These are phyloP conservation scores for Tylopilus sp. DNA, from an alignment of 768 basidiomycete genomes.

Conservation along the genomic window DNA sequence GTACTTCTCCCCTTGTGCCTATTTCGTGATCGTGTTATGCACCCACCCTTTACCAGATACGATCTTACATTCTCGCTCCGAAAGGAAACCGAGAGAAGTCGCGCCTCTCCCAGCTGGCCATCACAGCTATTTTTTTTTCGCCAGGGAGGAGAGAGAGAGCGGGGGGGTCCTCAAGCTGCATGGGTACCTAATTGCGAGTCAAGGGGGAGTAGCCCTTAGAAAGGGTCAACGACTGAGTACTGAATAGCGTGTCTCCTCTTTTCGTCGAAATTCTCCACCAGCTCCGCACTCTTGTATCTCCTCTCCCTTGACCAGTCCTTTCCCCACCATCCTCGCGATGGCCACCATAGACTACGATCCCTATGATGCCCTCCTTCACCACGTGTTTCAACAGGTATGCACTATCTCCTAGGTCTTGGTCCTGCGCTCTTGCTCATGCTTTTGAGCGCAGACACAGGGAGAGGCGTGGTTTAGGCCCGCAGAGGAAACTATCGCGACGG, in stretches of 20 bases:
- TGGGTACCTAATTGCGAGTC: neutral
- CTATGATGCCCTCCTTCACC: constrained; percentile 76
- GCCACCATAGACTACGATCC: constrained; percentile 69
- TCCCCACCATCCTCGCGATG: constrained; percentile 3
- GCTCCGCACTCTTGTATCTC: constrained; percentile 14
- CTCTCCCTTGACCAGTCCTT: neutral
- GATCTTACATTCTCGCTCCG: neutral
- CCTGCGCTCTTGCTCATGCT: neutral
- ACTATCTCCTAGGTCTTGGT: neutral
- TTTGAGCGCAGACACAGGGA: constrained; percentile 60
- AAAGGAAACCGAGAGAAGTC: constrained; percentile 13
- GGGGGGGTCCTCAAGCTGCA: neutral
- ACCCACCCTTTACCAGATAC: neutral
- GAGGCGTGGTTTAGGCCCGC: constrained; percentile 85
- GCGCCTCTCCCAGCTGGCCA: neutral
- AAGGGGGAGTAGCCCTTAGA: neutral
- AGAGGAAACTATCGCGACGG: constrained; percentile 71
- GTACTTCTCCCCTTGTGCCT: constrained; percentile 11
- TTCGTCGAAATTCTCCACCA: neutral
- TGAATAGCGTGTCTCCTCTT: neutral
- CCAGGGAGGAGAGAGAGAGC: neutral
- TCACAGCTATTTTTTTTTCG: constrained; percentile 1
- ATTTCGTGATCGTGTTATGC: neutral
- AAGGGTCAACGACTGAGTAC: neutral
- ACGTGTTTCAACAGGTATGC: constrained; percentile 72